Evolutionary conservation across 257 asterid species (phyloP), one percentile per base, ranked within the genome.

Genomic region (Gentiana macrophylla): DNA sequence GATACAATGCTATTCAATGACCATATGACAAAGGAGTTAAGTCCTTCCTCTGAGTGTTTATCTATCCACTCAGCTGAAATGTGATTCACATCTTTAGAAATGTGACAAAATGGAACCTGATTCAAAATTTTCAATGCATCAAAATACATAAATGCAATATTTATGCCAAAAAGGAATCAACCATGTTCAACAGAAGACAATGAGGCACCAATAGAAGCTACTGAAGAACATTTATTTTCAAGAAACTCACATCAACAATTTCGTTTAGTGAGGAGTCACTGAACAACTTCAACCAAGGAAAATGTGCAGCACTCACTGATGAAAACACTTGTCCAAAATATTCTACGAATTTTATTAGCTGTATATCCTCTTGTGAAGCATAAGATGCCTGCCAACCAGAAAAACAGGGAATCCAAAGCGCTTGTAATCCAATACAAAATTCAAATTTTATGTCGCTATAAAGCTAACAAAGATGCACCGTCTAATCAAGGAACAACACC

Each of bases 241-340:
- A 41, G 46, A 41, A 5, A 83, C 96, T 84, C 77, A 86, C 95
- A 66, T 85, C 91, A 46, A 89, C 81, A 33, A 74, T 69, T 63
- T 82, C 77, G 0, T 82, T 77, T 72, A 90, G 69, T 1, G 80
- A 34, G 37, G 96, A 90, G 74, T 90, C 97, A 71, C 87, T 80
- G 80, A 90, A 80, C 80, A 90, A 38, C 72, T 83, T 86, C 60
- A 72, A 66, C 97, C 97, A 86, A 8, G 97, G 94, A 69, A 90
- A 90, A 56, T 86, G 94, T 8, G 96, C 70, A 0, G 89, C 77
- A 36, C 67, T 65, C 45, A 90, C 97, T 0, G 75, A 79, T 4
- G 96, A 83, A 74, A 90, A 90, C 49, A 89, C 91, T 59, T 91
- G 90, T 35, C 97, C 94, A 53, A 86, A 86, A 62, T 90, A 90